Evolutionary conservation across 768 basidiomycete species (phyloP).

Genomic region (Leccinum aurantiacum): DNA sequence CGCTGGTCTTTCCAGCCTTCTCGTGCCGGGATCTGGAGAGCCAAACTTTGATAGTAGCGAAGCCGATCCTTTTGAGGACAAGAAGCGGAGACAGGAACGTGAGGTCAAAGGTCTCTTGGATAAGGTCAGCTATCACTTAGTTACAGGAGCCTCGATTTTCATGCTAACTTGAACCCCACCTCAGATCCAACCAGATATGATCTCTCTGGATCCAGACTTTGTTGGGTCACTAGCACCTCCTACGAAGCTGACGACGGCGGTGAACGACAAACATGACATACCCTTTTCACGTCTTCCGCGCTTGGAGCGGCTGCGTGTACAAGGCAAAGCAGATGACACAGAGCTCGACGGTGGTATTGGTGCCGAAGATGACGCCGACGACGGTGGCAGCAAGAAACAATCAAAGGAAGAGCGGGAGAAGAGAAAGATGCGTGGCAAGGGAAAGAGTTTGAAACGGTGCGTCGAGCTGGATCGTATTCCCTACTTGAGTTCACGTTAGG

Average conservation of each 20-base stretch:
- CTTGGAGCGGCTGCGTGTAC: conserved; percentile 57
- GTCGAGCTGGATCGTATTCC: neutral
- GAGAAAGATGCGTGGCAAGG: conserved; percentile 84
- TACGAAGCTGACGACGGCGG: conserved; percentile 54
- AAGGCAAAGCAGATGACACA: conserved; percentile 72
- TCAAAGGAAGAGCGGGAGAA: conserved; percentile 47
- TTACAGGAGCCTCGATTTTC: neutral
- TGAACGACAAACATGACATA: conserved; percentile 45
- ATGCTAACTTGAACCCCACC: neutral
- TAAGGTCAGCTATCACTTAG: conserved; percentile 51
- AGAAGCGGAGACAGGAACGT: conserved; percentile 76
- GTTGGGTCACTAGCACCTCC: conserved; percentile 67
- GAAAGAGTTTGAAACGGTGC: conserved; percentile 80
- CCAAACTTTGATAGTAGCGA: conserved; percentile 93
- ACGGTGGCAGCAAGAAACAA: conserved; percentile 32
- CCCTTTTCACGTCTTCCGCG: conserved; percentile 76
- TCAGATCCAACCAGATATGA: conserved; percentile 90
- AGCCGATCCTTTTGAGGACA: conserved; percentile 92
- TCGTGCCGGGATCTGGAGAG: conserved; percentile 92
- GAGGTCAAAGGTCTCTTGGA: conserved; percentile 91
- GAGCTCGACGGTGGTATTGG: conserved; percentile 41
- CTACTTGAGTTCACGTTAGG: neutral
- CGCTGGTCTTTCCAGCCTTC: conserved; percentile 76
- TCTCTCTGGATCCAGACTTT: conserved; percentile 77
- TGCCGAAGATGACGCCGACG: conserved; percentile 38